phyloP scores from a whole-genome alignment of 352 stramenopile genomes.

The Pythium insidiosum region DNA sequence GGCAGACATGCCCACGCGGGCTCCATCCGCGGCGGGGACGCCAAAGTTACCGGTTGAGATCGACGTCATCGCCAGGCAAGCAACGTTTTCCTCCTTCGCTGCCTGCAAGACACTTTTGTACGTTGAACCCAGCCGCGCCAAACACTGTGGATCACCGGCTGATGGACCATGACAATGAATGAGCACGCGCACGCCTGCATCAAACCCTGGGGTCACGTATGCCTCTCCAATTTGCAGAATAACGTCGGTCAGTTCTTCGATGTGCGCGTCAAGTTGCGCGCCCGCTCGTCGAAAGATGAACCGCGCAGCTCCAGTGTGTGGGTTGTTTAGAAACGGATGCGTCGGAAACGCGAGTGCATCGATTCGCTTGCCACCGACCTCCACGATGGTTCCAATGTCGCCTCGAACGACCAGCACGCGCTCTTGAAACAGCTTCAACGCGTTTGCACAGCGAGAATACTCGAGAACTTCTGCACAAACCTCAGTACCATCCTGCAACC shows the following conservation, averaged over 20 bases:
- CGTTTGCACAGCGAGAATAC: slow-evolving; percentile 12
- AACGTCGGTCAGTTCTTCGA: slow-evolving; percentile 6
- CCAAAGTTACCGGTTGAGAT: slow-evolving; percentile 64
- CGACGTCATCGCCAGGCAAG: slow-evolving; percentile 50
- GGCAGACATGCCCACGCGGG: slow-evolving; percentile 30
- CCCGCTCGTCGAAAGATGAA: slow-evolving; percentile 21
- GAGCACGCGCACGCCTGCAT: slow-evolving; percentile 37
- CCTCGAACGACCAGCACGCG: slow-evolving; percentile 12
- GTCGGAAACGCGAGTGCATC: slow-evolving; percentile 24
- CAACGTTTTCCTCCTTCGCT: slow-evolving; percentile 34
- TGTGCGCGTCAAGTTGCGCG: too few relatives aligned
- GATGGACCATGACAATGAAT: slow-evolving; percentile 52
- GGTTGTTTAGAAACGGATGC: slow-evolving; percentile 21
- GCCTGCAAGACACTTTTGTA: slow-evolving; percentile 22
- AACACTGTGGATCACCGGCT: slow-evolving; percentile 16
- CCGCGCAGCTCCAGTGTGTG: slow-evolving; percentile 14
- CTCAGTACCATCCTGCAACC: slow-evolving; percentile 5
- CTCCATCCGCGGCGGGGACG: slow-evolving; percentile 20
- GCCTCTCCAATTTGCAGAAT: slow-evolving; percentile 12
- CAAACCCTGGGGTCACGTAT: slow-evolving; percentile 36
- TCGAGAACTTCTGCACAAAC: slow-evolving; percentile 7
- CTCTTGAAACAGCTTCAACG: slow-evolving; percentile 8
- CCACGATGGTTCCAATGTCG: slow-evolving; percentile 17
- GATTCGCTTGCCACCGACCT: slow-evolving; percentile 5
- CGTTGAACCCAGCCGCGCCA: slow-evolving; percentile 11